phyloP scores from a whole-genome alignment of 352 stramenopile species.

The Globisporangium orthogonon region DNA sequence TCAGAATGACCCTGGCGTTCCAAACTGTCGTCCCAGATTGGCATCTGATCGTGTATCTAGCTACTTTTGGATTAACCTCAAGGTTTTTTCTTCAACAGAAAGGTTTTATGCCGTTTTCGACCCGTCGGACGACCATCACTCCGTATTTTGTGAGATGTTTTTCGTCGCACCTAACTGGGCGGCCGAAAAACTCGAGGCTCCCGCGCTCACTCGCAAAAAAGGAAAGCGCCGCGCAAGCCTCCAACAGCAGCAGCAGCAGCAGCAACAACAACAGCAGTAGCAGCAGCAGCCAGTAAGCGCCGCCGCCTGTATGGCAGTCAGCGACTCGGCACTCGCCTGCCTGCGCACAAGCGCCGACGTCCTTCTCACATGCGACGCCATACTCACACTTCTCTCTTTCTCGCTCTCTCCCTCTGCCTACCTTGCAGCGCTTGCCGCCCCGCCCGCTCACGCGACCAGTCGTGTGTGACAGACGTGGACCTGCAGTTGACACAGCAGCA shows the following conservation, averaged over 20 bases:
- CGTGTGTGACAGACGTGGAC: slow-evolving; percentile 22
- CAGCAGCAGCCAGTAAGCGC: too few relatives aligned
- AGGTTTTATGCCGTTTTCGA: not conserved
- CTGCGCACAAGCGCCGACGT: not conserved
- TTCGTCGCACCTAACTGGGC: too few relatives aligned
- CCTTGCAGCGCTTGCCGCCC: slow-evolving; percentile 6
- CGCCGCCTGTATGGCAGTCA: not conserved
- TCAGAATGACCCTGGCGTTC: too few relatives aligned
- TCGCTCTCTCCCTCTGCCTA: not conserved
- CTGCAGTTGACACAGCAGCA: slow-evolving; percentile 20
- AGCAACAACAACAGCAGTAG: not conserved
- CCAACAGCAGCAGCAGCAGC: slow-evolving; percentile 4
- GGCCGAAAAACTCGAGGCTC: not conserved
- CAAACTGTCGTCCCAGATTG: too few relatives aligned
- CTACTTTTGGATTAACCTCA: too few relatives aligned
- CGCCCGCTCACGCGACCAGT: slow-evolving; percentile 16
- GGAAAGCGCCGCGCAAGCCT: slow-evolving; percentile 22
- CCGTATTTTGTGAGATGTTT: not conserved
- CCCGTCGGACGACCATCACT: slow-evolving; percentile 28
- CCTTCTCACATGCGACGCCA: not conserved
- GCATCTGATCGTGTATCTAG: too few relatives aligned
- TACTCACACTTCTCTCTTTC: too few relatives aligned
- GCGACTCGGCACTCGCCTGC: not conserved
- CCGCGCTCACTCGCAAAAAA: slow-evolving; percentile 50
- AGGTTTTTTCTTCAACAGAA: too few relatives aligned